Conservation (phyloP, 2,329 filamentous ascomycete genomes). For the Dryadomyces sulphureus region DNA sequence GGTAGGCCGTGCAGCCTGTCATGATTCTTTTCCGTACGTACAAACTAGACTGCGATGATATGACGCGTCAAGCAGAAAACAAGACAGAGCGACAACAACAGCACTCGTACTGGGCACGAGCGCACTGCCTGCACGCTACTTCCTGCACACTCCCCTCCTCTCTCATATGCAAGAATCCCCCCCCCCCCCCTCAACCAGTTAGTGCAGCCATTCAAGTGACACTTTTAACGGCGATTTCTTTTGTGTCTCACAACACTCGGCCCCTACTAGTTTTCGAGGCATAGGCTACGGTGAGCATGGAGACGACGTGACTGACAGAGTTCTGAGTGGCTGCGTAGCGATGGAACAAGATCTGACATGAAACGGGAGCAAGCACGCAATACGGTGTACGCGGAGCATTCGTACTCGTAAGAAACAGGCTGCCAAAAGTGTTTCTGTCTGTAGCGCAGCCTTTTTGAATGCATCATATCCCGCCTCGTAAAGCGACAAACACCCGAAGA, state of each 20-base stretch:
- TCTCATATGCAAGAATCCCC: neutral
- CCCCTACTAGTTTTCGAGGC: neutral
- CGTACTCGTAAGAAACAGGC: too few species aligned
- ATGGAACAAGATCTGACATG: too few species aligned
- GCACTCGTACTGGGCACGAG: too few species aligned
- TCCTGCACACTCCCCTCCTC: neutral
- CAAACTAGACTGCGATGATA: too few species aligned
- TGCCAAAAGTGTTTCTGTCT: too few species aligned
- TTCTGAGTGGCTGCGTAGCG: too few species aligned
- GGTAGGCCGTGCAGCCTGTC: neutral
- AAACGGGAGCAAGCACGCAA: too few species aligned
- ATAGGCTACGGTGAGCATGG: too few species aligned
- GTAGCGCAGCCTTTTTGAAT: neutral
- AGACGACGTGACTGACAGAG: too few species aligned
- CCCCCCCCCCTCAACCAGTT: neutral
- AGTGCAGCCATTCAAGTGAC: neutral
- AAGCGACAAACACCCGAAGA: neutral
- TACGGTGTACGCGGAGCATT: too few species aligned
- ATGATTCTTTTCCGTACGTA: neutral
- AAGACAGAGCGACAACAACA: neutral
- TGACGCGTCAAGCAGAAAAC: neutral
- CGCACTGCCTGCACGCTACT: neutral
- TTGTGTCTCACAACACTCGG: neutral
- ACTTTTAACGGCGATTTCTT: neutral
- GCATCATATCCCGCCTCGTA: neutral